Evolutionary conservation across 116 monocot species (phyloP).

Genomic region (Zostera marina): DNA sequence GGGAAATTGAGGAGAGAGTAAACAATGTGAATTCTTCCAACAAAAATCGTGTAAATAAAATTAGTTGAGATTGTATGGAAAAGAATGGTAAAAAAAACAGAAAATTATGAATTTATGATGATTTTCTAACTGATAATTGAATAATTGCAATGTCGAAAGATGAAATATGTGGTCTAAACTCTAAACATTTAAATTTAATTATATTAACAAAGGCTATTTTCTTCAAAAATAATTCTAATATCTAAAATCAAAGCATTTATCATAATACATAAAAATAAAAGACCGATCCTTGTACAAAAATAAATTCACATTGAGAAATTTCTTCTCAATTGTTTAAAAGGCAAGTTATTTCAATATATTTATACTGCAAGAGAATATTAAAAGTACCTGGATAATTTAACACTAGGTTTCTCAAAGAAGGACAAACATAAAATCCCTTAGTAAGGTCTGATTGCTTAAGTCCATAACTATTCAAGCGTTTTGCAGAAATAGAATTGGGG

Average conservation of each 20-base stretch:
- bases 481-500: constrained; percentile 1
- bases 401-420: constrained; percentile 44
- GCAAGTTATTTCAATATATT: neutral
- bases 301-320: no score
- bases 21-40: neutral
- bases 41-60: neutral
- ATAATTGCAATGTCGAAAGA: no score
- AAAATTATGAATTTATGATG: no score
- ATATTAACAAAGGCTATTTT: no score
- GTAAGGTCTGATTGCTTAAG: constrained; percentile 8
- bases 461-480: constrained; percentile 15
- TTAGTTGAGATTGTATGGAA: neutral
- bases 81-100: neutral
- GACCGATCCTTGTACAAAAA: no score
- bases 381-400: constrained; percentile 42
- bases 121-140: no score
- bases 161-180: no score
- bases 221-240: no score
- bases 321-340: no score
- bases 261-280: no score
- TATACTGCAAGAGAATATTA: neutral
- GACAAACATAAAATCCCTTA: constrained; percentile 29
- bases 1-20: neutral
- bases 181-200: no score
- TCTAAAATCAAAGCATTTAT: no score